Base-by-base conservation (phyloP, 192 early-diverging fungal species). In the Backusella tarrabulga region DNA sequence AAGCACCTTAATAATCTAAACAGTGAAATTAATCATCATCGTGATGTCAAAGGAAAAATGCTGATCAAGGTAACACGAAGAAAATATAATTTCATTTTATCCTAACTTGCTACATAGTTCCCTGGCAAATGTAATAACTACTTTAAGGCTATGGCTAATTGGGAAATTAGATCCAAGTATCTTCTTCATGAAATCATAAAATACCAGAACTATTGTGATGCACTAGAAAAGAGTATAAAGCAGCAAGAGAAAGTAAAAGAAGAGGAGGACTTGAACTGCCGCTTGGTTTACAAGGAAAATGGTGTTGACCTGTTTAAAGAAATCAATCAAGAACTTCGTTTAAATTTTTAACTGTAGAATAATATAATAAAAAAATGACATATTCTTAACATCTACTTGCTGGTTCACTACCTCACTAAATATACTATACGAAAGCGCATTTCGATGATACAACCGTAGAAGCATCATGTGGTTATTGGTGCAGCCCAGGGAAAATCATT, bases 161-260 rank as follows among this genome's bases (percentile, higher is more conserved):
- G 93, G 93, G 93, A 93, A 81, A 84, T 86, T 42, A 90, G 90
- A 80, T 91, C 91, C 29, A 88, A 91, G 74, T 90, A 92, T 77
- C 80, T 94, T 40, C 78, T 94, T 50, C 87, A 91, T 79, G 93
- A 94, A 85, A 91, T 93, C 74, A 90, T 94, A 80, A 94, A 93
- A 72, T 93, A 94, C 74, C 91, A 92, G 78, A 91, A 90, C 75
- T 94, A 94, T 73, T 90, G 90, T 4, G 93, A 94, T 71, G 87
- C 86, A n/a, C 73, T 94, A 77, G 89, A 92, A 76, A 89, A 88
- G 35, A 68, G 73, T n/a, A 70, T 75, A 6, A 26, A 63, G 29
- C 56, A 63, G 26, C 77, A 73, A 19, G 19, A 44, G 7, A 66
- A 67, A 34, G 29, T 29, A 63, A 63, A 63, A 63, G 56, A 63